Conservation (phyloP, 2,329 filamentous ascomycete species). For the Emergomyces africanus region DNA sequence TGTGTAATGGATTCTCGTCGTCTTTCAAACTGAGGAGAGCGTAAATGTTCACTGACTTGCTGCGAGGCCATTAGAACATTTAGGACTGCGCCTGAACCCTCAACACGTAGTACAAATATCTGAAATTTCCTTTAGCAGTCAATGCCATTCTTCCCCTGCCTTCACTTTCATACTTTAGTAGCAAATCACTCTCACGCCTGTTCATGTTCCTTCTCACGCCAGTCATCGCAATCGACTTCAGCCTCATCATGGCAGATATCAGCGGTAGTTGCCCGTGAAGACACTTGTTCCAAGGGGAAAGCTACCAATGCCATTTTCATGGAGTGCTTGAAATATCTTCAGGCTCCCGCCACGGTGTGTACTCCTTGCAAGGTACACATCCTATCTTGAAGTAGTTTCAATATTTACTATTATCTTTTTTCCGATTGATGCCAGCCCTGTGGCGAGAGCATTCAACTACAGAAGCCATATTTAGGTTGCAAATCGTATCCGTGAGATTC, state of each 20-base stretch:
- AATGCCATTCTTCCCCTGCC: not conserved
- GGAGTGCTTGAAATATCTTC: slow-evolving; percentile 16
- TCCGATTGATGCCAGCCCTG: slow-evolving; percentile 17
- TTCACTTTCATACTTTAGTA: not conserved
- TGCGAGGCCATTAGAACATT: not conserved
- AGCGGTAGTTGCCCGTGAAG: not conserved
- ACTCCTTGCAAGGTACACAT: not conserved
- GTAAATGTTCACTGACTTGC: not conserved
- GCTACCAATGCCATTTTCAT: slow-evolving; percentile 14
- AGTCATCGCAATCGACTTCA: not conserved
- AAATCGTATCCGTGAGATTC: slow-evolving; percentile 17
- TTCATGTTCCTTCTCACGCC: not conserved
- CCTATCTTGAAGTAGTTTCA: not conserved
- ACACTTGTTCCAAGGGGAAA: slow-evolving; percentile 3
- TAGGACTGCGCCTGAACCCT: no score
- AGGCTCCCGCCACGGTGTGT: slow-evolving; percentile 10
- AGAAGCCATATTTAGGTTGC: slow-evolving; percentile 16
- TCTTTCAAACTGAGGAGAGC: not conserved
- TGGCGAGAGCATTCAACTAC: slow-evolving; percentile 17
- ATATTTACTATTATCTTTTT: not conserved
- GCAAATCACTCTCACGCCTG: not conserved
- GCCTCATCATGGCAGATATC: slow-evolving; percentile 8
- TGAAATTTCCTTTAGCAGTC: not conserved
- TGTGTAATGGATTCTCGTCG: not conserved
- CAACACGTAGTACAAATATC: not conserved